Evolutionary conservation across 805 yeast genomes (phyloP).

Genomic region (Saccharomycopsis fermentans): DNA sequence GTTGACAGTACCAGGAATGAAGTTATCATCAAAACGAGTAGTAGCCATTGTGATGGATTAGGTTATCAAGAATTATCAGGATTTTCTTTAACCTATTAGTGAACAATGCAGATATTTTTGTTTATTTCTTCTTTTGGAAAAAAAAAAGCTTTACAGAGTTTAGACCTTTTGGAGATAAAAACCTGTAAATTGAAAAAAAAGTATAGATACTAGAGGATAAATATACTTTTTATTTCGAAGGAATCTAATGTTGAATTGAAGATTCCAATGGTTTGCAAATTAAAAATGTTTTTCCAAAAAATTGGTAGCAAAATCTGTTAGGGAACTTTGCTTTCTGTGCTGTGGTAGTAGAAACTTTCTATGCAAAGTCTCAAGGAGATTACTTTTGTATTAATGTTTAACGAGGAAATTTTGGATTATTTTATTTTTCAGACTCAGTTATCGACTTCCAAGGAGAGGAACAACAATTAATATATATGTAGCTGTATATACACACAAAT

Average conservation of each 20-base stretch:
- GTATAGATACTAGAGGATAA: conserved; percentile 2
- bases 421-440: not conserved
- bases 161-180: not conserved
- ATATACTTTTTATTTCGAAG: conserved; percentile 15
- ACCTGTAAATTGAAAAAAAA: conserved; percentile 17
- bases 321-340: conserved; percentile 16
- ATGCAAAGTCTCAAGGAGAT: conserved; percentile 10
- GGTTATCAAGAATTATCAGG: no score
- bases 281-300: not conserved
- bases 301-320: conserved; percentile 3
- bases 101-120: not conserved
- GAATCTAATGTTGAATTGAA: not conserved
- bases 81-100: not conserved
- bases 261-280: not conserved
- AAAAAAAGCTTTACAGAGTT: conserved; percentile 13
- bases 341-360: conserved; percentile 11
- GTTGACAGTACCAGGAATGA: conserved; percentile 20
- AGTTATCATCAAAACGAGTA: conserved; percentile 17
- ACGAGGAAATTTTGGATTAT: conserved; percentile 13
- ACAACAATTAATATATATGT: not conserved
- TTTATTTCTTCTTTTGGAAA: not conserved
- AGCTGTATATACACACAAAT: not conserved
- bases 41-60: conserved; percentile 15
- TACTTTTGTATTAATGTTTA: conserved; percentile 6
- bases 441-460: not conserved